These are phyloP conservation scores for Elongisporangium undulatum DNA, from an alignment of 352 stramenopile species.

Conservation along the genomic window DNA sequence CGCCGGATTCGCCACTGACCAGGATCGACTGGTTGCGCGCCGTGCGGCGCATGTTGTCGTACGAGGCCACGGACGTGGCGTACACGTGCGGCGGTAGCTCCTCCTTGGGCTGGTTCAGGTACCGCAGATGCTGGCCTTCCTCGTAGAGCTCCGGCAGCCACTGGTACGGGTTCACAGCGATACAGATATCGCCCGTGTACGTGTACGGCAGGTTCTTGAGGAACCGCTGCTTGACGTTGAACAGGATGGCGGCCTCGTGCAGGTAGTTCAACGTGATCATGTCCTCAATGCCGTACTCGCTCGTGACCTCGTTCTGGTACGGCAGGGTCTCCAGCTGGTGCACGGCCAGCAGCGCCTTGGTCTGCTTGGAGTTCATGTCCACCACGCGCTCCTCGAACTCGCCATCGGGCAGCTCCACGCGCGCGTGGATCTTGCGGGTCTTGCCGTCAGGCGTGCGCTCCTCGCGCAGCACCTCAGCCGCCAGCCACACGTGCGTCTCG, in stretches of 20 bases:
- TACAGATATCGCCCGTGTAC: conserved; percentile 95
- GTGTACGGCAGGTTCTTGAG: conserved; percentile 93
- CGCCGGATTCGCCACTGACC: conserved; percentile 92
- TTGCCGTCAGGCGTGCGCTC: conserved; percentile 63
- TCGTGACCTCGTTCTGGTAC: conserved; percentile 85
- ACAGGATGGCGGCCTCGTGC: conserved; percentile 90
- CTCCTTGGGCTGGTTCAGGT: conserved; percentile 59
- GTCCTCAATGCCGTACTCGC: conserved; percentile 72
- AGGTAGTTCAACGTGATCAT: conserved; percentile 89
- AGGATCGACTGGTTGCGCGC: conserved; percentile 88
- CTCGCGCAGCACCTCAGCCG: conserved; percentile 60
- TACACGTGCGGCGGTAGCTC: conserved; percentile 88
- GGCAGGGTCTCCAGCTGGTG: conserved; percentile 68
- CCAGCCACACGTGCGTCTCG: conserved; percentile 70
- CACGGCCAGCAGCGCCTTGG: conserved; percentile 51
- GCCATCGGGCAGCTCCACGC: conserved; percentile 39
- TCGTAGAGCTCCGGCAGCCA: conserved; percentile 85
- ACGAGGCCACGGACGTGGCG: conserved; percentile 84
- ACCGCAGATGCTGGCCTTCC: conserved; percentile 62
- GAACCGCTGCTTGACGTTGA: conserved; percentile 91
- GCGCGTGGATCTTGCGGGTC: conserved; percentile 52
- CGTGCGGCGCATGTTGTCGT: conserved; percentile 82
- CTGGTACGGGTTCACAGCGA: conserved; percentile 96
- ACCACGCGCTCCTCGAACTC: conserved; percentile 52
- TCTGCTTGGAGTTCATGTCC: conserved; percentile 65